Base-by-base conservation (phyloP, 2,329 filamentous ascomycete species). In the Penicillium sp. region DNA sequence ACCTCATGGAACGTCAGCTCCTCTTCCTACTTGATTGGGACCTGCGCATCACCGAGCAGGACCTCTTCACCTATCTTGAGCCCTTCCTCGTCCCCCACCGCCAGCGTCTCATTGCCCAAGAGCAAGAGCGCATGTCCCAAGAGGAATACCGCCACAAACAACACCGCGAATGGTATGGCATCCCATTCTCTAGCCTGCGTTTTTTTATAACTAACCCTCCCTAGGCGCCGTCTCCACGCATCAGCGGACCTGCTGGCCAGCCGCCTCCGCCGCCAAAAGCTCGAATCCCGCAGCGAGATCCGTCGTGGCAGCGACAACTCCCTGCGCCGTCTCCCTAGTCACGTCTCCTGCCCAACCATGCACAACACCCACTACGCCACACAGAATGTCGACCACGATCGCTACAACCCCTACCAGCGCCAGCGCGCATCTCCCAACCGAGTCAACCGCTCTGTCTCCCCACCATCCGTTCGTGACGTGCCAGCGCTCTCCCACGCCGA, bases 1-100 rank as follows among this genome's bases (percentile, higher is more conserved):
- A 99, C 80, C 83, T 97, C 60, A 99, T 99, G 94, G 94, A 99
- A 83, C 95, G 96, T 83, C 94, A 99, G 78, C 84, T 99, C 31
- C 87, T 99, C 50, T 94, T 91, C 80, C 84, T 99, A 42, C 82
- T 99, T 44, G 90, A 97, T 72, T 99, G 92, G 91, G 91, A 99
- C 65, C 85, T 96, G 58, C 85, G 90, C 64, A 92, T 99, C 70
- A 87, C 82, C 40, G 86, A 92, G 69, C 82, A 92, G 54, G 92
- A 97, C 68, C 86, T 99, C 42, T 91, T 96, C 79, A 82, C 81
- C 63, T 90, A 96, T 74, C 82, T 97, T 39, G 91, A 97, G 66
- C 84, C 84, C 40, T 97, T 97, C 82, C 84, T 99, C 43, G 86
- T 86, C 34, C 93, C 93, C 29, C 89, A 97, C 69, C 89, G 92